Conservation (phyloP, 139 green algal species). For the Auxenochlorella pyrenoidosa region DNA sequence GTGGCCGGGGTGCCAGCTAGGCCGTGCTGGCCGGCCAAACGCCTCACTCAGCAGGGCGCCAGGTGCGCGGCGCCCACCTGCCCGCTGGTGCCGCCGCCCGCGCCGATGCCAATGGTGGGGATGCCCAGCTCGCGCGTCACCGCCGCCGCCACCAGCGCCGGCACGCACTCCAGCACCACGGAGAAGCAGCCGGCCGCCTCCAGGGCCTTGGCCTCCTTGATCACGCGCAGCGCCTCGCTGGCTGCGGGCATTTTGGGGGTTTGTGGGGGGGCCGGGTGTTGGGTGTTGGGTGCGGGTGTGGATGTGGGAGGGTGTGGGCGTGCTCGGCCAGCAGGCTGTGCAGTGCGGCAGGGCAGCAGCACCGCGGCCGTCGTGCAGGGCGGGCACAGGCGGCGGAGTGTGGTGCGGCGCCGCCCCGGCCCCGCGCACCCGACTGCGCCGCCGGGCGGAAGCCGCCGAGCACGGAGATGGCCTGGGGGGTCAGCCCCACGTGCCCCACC, state of each 20-base stretch:
- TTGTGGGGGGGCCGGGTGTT: too few species aligned
- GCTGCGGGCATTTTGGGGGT: slow-evolving; percentile 46
- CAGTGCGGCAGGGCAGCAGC: not conserved
- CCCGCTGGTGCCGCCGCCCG: slow-evolving; percentile 81
- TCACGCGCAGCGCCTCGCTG: slow-evolving; percentile 74
- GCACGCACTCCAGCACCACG: slow-evolving; percentile 97
- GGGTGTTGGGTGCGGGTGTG: not conserved
- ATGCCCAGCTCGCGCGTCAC: slow-evolving; percentile 87
- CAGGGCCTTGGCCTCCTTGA: slow-evolving; percentile 77
- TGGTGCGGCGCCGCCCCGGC: too few species aligned
- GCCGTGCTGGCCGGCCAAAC: too few species aligned
- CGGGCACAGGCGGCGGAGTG: too few species aligned
- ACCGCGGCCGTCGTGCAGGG: too few species aligned
- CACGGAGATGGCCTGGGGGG: slow-evolving; percentile 73
- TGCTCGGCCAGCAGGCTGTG: not conserved
- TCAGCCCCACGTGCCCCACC: slow-evolving; percentile 98
- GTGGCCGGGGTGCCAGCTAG: too few species aligned
- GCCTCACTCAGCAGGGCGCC: too few species aligned
- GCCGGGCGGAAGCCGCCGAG: slow-evolving; percentile 95
- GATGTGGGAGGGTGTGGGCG: too few species aligned
- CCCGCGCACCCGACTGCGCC: slow-evolving; percentile 62
- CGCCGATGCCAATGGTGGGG: slow-evolving; percentile 98
- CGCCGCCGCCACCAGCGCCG: slow-evolving; percentile 86
- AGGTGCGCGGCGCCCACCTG: too few species aligned
- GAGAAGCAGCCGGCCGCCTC: slow-evolving; percentile 93